A percentile compares a stretch with the other conserved stretches of the same genome.
These are phyloP conservation scores for Nannizziopsis arthrosporioides DNA, from an alignment of 2,329 filamentous ascomycete species.

Conservation along the genomic window DNA sequence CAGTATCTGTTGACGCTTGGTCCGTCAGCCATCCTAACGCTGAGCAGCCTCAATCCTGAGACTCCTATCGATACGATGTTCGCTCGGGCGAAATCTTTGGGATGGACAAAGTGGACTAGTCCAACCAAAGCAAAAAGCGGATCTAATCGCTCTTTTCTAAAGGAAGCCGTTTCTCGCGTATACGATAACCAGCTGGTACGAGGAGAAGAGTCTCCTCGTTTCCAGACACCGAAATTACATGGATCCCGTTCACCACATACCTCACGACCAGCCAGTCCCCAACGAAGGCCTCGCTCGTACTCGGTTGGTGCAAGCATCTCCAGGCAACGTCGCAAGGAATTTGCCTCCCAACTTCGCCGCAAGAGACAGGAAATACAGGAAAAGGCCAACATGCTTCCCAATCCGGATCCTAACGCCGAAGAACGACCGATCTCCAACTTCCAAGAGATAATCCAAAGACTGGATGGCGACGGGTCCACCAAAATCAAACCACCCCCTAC, in stretches of 20 bases:
- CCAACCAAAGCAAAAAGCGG: slow-evolving; percentile 30
- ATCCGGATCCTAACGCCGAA: slow-evolving; percentile 14
- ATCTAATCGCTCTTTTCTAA: slow-evolving; percentile 47
- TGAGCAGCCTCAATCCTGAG: slow-evolving; percentile 34
- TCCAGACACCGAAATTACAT: slow-evolving; percentile 4
- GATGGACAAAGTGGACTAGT: slow-evolving; percentile 47
- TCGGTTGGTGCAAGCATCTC: slow-evolving; percentile 13
- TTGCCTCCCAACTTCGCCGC: slow-evolving; percentile 25
- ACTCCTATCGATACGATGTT: slow-evolving; percentile 38
- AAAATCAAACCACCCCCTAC: neutral
- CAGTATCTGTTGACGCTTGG: slow-evolving; percentile 49
- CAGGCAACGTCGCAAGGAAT: slow-evolving; percentile 24
- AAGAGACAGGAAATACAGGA: slow-evolving; percentile 17
- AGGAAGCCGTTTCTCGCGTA: slow-evolving; percentile 48
- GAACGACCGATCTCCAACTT: slow-evolving; percentile 34
- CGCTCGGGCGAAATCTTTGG: slow-evolving; percentile 40
- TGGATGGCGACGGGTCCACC: slow-evolving; percentile 19
- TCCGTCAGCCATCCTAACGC: slow-evolving; percentile 43
- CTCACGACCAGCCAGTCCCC: slow-evolving; percentile 8
- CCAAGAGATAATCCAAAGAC: slow-evolving; percentile 26
- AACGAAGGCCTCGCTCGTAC: neutral
- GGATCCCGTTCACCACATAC: slow-evolving; percentile 15
- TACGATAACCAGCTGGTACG: slow-evolving; percentile 39
- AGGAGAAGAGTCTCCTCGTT: slow-evolving; percentile 1
- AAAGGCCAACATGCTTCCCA: slow-evolving; percentile 7